These are phyloP conservation scores for Nakaseomyces delphensis DNA, from an alignment of 1,139 yeast species.

Conservation along the genomic window DNA sequence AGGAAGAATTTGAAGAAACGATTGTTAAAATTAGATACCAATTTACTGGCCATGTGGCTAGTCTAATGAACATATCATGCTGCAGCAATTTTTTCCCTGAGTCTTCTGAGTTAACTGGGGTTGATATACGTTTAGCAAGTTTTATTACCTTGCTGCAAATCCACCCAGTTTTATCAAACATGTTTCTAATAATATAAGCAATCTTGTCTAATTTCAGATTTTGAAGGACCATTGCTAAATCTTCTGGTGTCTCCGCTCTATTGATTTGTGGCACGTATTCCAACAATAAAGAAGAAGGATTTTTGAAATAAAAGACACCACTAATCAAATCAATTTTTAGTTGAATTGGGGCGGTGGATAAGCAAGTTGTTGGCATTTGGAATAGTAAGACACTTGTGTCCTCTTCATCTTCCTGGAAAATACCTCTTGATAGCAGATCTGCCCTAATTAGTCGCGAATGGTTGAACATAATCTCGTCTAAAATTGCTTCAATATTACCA, in stretches of 20 bases:
- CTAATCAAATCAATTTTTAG: conserved; percentile 36
- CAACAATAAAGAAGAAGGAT: conserved; percentile 38
- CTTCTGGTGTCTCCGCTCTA: conserved; percentile 29
- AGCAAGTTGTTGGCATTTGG: conserved; percentile 30
- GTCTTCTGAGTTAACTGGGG: conserved; percentile 10
- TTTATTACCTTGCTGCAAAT: conserved; percentile 47
- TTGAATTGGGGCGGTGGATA: conserved; percentile 32
- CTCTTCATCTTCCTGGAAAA: conserved; percentile 29
- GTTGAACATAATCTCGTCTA: conserved; percentile 32
- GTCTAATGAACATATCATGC: conserved; percentile 47
- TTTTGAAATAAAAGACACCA: conserved; percentile 41
- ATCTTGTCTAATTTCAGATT: conserved; percentile 48
- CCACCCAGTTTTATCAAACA: conserved; percentile 62
- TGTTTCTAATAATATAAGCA: conserved; percentile 43
- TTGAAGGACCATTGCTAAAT: conserved; percentile 31
- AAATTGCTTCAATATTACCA: conserved; percentile 31
- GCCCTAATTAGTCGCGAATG: conserved; percentile 29
- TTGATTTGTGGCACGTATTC: conserved; percentile 36
- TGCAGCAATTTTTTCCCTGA: conserved; percentile 17
- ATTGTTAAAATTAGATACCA: conserved; percentile 56
- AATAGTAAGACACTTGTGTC: conserved; percentile 26
- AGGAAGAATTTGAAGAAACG: conserved; percentile 45
- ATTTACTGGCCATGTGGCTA: conserved; percentile 60
- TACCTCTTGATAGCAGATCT: conserved; percentile 24
- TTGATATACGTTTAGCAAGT: conserved; percentile 32